These are phyloP conservation scores for Atalantia buxifolia DNA, from an alignment of 345 rosid species.

Conservation along the genomic window DNA sequence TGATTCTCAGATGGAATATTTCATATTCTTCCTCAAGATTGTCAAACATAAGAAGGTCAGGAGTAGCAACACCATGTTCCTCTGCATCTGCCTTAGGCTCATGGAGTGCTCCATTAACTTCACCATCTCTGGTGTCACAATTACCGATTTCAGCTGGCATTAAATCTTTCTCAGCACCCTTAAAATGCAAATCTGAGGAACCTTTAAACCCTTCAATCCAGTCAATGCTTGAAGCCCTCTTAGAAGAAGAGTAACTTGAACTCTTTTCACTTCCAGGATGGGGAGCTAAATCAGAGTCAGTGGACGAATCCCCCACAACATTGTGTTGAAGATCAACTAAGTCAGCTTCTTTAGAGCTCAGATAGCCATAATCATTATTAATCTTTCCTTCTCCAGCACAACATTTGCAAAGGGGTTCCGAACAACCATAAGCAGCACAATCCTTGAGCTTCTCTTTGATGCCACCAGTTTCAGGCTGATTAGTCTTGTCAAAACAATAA, in stretches of 20 bases:
- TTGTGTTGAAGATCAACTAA: conserved; percentile 19
- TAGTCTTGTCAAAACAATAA: conserved; percentile 27
- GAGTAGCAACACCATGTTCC: conserved; percentile 31
- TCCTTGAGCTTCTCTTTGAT: conserved; percentile 11
- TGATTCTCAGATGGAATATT: conserved; percentile 73
- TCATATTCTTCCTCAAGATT: conserved; percentile 65
- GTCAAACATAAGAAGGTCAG: conserved; percentile 44
- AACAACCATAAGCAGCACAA: conserved; percentile 13
- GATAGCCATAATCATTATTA: conserved; percentile 9
- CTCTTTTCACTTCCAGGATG: conserved; percentile 3
- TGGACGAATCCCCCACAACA: conserved; percentile 4
- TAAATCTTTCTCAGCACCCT: conserved; percentile 13
- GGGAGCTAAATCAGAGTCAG: conserved; percentile 17
- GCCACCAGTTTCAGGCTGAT: conserved; percentile 11
- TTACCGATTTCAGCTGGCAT: conserved; percentile 13
- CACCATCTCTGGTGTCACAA: conserved; percentile 22
- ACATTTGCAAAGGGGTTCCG: conserved; percentile 21
- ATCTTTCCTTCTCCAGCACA: conserved; percentile 12
- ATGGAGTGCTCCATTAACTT: conserved; percentile 26
- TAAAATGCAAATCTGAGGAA: conserved; percentile 11
- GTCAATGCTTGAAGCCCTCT: conserved; percentile 10
- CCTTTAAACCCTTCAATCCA: conserved; percentile 26
- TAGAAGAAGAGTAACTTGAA: conserved; percentile 9
- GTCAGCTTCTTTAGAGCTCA: conserved; percentile 25
- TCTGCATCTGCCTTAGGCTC: conserved; percentile 34